Conservation (phyloP, 768 basidiomycete species). For the Kwoniella heveanensis region DNA sequence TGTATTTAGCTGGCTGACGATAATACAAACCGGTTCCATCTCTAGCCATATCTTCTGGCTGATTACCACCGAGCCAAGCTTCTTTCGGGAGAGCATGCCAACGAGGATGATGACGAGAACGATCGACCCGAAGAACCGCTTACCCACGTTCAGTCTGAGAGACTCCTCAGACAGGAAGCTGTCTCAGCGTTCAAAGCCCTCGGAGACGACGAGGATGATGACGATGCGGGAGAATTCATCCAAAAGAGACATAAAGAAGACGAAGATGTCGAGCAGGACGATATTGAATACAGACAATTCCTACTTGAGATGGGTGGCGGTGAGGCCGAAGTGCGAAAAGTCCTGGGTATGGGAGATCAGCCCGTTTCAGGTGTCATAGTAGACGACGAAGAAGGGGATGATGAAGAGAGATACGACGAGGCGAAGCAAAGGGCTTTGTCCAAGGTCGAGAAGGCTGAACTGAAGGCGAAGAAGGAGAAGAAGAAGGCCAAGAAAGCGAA, state of each 20-base stretch:
- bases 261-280: conserved; percentile 75
- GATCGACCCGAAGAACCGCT: conserved; percentile 47
- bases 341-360: conserved; percentile 62
- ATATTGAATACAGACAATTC: conserved; percentile 81
- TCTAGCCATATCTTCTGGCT: conserved; percentile 53
- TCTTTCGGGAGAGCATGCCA: conserved; percentile 38
- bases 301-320: conserved; percentile 73
- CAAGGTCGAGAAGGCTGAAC: conserved; percentile 43
- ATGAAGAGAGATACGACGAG: conserved; percentile 33
- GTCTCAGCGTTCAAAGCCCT: conserved; percentile 74
- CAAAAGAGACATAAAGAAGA: conserved; percentile 68
- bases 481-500: conserved; percentile 62
- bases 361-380: conserved; percentile 15
- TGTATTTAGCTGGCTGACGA: background rate
- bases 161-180: conserved; percentile 72
- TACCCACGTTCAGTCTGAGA: conserved; percentile 80
- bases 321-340: conserved; percentile 64
- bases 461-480: conserved; percentile 48
- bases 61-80: conserved; percentile 57
- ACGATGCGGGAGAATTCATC: conserved; percentile 59
- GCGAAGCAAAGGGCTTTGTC: background rate
- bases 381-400: conserved; percentile 50
- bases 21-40: background rate
- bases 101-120: conserved; percentile 40
- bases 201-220: conserved; percentile 40